Conservation (phyloP, 768 basidiomycete genomes). For the Lyophyllum shimeji region DNA sequence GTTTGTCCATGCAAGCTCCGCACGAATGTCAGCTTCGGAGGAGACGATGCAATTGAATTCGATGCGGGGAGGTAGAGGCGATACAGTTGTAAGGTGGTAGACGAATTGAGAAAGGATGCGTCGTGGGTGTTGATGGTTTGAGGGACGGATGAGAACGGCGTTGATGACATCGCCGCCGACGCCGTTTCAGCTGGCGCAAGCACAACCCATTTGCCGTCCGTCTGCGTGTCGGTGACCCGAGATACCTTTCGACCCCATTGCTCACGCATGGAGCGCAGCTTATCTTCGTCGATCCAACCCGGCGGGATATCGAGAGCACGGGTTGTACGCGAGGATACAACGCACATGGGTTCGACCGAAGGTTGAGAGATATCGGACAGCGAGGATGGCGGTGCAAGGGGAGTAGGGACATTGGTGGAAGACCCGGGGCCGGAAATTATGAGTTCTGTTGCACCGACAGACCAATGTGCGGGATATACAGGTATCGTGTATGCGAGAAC, state of each 20-base stretch:
- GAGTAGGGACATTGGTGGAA: slow-evolving; percentile 16
- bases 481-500: slow-evolving; percentile 74
- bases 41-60: slow-evolving; percentile 48
- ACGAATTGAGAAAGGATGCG: slow-evolving; percentile 28
- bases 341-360: slow-evolving; percentile 37
- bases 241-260: slow-evolving; percentile 79
- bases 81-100: slow-evolving; percentile 70
- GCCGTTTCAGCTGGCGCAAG: slow-evolving; percentile 56
- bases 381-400: slow-evolving; percentile 14
- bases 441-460: slow-evolving; percentile 73
- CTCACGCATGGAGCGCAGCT: slow-evolving; percentile 61
- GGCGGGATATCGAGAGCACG: slow-evolving; percentile 70
- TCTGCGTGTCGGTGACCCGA: slow-evolving; percentile 70
- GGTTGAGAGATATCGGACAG: slow-evolving; percentile 5
- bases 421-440: slow-evolving; percentile 48
- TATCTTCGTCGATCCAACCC: slow-evolving; percentile 70
- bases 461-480: slow-evolving; percentile 82
- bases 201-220: slow-evolving; percentile 86
- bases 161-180: slow-evolving; percentile 16
- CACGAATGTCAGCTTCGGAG: slow-evolving; percentile 69
- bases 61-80: slow-evolving; percentile 60
- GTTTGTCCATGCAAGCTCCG: slow-evolving; percentile 70
- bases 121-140: slow-evolving; percentile 1
- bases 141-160: slow-evolving; percentile 14
- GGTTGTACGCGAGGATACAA: slow-evolving; percentile 59